A percentile compares a stretch with the other conserved stretches of the same genome.
Evolutionary conservation across 345 rosid genomes (phyloP).

Genomic region (Lagerstroemia speciosa): DNA sequence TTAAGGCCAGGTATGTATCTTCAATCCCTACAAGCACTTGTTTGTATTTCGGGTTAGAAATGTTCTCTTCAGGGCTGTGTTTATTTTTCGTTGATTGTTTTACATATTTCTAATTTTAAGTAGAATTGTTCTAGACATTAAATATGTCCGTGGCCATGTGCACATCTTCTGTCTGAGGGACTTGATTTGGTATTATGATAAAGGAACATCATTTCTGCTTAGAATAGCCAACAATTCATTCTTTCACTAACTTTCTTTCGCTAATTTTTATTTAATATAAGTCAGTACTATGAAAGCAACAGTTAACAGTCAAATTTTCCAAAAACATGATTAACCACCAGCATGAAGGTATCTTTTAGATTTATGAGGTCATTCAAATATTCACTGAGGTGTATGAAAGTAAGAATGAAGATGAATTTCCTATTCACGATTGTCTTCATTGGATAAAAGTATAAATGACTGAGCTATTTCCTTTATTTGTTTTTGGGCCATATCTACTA

Average conservation of each 20-base stretch:
- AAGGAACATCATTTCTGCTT: no score
- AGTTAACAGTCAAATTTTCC: neutral
- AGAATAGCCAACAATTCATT: no score
- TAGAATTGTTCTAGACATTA: neutral
- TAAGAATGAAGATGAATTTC: neutral
- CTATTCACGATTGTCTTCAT: neutral
- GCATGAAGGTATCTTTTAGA: neutral
- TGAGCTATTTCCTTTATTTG: neutral
- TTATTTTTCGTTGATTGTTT: neutral
- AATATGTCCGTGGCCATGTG: neutral
- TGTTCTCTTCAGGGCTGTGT: neutral
- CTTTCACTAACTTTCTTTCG: no score
- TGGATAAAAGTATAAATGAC: neutral
- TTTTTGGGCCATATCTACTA: neutral
- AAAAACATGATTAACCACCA: neutral
- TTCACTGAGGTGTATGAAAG: neutral
- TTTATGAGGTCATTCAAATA: neutral
- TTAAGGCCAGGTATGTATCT: constrained; percentile 69
- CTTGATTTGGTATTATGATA: neutral
- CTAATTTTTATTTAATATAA: no score
- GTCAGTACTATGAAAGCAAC: neutral
- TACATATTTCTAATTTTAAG: neutral
- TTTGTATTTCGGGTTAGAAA: neutral
- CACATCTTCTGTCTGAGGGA: neutral
- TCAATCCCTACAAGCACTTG: neutral